Conservation (phyloP, 2,329 filamentous ascomycete species). For the Incumbomyces lentus region DNA sequence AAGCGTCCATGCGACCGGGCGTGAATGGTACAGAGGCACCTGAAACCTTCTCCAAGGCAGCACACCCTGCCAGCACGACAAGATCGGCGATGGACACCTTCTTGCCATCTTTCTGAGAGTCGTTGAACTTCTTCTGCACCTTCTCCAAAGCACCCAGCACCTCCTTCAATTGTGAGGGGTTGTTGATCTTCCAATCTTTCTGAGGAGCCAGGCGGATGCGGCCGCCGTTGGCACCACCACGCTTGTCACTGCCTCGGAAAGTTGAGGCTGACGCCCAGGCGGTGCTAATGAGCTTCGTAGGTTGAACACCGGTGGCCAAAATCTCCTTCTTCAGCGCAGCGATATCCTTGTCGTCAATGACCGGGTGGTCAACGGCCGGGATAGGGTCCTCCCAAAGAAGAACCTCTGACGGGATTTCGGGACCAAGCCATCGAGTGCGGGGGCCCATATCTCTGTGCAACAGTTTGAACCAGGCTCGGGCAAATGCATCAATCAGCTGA, state of each 20-base stretch:
- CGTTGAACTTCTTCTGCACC: constrained; percentile 59
- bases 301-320: constrained; percentile 50
- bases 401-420: constrained; percentile 60
- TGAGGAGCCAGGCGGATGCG: constrained; percentile 65
- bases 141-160: constrained; percentile 52
- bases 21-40: constrained; percentile 58
- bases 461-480: constrained; percentile 73
- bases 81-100: constrained; percentile 69
- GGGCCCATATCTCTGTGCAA: constrained; percentile 72
- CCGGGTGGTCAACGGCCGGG: constrained; percentile 46
- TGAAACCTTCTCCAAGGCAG: constrained; percentile 63
- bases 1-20: constrained; percentile 61
- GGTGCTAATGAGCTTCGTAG: constrained; percentile 52
- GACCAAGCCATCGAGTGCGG: constrained; percentile 58
- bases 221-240: constrained; percentile 69
- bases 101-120: constrained; percentile 44
- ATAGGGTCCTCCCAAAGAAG: constrained; percentile 68
- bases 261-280: constrained; percentile 63
- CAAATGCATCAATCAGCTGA: constrained; percentile 58
- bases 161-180: constrained; percentile 54
- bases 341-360: constrained; percentile 54
- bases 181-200: constrained; percentile 64
- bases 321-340: constrained; percentile 59
- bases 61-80: constrained; percentile 63
- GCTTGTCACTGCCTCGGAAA: constrained; percentile 69